Evolutionary conservation across 2,329 filamentous ascomycete genomes (phyloP), one percentile per base, ranked within the genome.

Genomic region (Byssothecium circinans): DNA sequence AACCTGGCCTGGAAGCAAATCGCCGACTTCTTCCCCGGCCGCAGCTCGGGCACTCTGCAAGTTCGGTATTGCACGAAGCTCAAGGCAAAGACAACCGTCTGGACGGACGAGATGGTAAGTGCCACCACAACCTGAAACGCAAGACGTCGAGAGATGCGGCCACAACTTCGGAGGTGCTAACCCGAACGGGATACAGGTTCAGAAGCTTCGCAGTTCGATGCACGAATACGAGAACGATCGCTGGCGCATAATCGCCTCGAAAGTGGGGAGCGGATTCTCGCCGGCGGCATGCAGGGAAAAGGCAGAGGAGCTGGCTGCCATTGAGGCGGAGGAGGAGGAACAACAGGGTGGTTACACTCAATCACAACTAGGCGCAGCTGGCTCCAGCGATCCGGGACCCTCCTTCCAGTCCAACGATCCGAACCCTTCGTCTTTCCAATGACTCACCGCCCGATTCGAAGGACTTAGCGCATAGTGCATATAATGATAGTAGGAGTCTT

Each of bases 1-100:
- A 91, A 89, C 65, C 78, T 96, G 67, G 95, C 91, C 4, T 96
- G 91, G 91, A 96, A 95, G 74, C 91, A 96, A 77, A 96, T 96
- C 64, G 89, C 91, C 47, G 91, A 96, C 66, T 96, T 96, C 74
- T 96, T 96, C 61, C 91, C 91, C 0, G 91, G 91, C 1, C 81
- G 91, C 48, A 94, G 89, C 49, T 95, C 89, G 37, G 91, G 91
- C 15, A 96, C 91, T 23, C 75, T 96, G 52, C 91, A 96, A 71
- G 91, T 96, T 45, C 86, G 91, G 29, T 96, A 96, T 70, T 96
- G 91, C 69, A 96, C 91, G 35, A 96, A 95, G 74, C 77, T 96
- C 43, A 96, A 95, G 74, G 91, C 90, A 12, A 96, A 96, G 76
- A 91, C 88, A 32, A 95, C 89, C 11, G 84, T 90, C 63, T 96